A percentile compares a stretch with the other conserved stretches of the same genome.
phyloP scores from a whole-genome alignment of 352 stramenopile genomes.

The Phytopythium boreale region DNA sequence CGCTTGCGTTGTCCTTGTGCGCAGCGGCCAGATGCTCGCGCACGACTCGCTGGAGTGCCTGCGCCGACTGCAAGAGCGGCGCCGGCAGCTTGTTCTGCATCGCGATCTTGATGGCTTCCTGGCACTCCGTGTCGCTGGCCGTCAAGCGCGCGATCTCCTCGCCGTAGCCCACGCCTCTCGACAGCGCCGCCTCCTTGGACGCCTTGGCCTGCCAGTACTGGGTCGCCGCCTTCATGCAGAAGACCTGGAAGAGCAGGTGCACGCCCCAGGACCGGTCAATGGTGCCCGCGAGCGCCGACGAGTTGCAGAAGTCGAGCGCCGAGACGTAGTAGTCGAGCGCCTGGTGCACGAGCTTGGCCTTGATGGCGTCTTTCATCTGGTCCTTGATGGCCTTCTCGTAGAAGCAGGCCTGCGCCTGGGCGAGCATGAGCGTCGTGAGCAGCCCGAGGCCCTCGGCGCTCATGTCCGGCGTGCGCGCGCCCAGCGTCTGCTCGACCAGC shows the following conservation, averaged over 20 bases:
- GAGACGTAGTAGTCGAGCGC: slow-evolving; percentile 61
- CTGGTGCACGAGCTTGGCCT: slow-evolving; percentile 81
- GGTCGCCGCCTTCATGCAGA: slow-evolving; percentile 67
- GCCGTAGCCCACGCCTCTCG: slow-evolving; percentile 59
- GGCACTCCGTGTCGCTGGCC: slow-evolving; percentile 49
- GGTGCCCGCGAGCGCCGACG: slow-evolving; percentile 33
- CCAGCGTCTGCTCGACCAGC: slow-evolving; percentile 37
- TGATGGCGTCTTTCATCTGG: slow-evolving; percentile 78
- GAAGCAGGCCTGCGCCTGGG: slow-evolving; percentile 87
- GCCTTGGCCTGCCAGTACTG: slow-evolving; percentile 80
- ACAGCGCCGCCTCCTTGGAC: slow-evolving; percentile 51
- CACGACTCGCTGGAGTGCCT: slow-evolving; percentile 52
- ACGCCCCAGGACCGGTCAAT: slow-evolving; percentile 69
- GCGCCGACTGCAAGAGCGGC: slow-evolving; percentile 50
- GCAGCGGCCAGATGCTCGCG: slow-evolving; percentile 53
- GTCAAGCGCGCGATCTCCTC: slow-evolving; percentile 71
- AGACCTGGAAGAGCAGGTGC: slow-evolving; percentile 68
- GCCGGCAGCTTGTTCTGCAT: slow-evolving; percentile 59
- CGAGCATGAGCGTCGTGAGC: slow-evolving; percentile 72
- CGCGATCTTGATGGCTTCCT: slow-evolving; percentile 53
- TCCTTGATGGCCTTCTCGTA: slow-evolving; percentile 92
- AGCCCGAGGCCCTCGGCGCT: slow-evolving; percentile 66
- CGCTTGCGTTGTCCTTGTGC: slow-evolving; percentile 77
- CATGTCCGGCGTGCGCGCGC: slow-evolving; percentile 52
- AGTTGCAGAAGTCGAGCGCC: slow-evolving; percentile 57